Evolutionary conservation across 352 stramenopile genomes (phyloP).

Genomic region (Phytophthora podocarpi): DNA sequence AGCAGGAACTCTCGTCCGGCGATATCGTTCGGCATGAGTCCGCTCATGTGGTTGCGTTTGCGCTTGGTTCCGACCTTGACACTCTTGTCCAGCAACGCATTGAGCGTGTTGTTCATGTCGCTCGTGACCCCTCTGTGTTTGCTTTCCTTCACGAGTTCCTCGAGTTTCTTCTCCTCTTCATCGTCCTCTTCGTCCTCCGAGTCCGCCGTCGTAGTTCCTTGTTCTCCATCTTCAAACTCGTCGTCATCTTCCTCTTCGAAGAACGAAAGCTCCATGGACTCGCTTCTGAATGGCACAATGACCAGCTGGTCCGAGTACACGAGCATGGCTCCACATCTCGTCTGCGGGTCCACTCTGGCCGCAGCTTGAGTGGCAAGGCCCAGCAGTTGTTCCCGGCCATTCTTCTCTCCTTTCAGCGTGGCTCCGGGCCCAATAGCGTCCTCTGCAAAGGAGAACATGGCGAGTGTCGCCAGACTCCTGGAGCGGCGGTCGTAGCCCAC

Average conservation of each 20-base stretch:
- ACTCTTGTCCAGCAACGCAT: constrained; percentile 77
- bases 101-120: constrained; percentile 68
- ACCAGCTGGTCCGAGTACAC: constrained; percentile 86
- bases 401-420: constrained; percentile 80
- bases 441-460: constrained; percentile 83
- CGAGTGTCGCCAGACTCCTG: constrained; percentile 58
- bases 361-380: constrained; percentile 59
- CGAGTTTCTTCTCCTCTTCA: constrained; percentile 79
- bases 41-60: constrained; percentile 74
- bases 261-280: constrained; percentile 78
- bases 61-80: constrained; percentile 79
- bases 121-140: constrained; percentile 64
- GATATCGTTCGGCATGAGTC: constrained; percentile 72
- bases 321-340: constrained; percentile 80
- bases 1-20: constrained; percentile 79
- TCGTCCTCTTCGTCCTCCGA: constrained; percentile 79
- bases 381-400: constrained; percentile 76
- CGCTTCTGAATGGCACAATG: constrained; percentile 80
- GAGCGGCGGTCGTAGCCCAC: constrained; percentile 72
- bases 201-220: constrained; percentile 30
- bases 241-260: constrained; percentile 86
- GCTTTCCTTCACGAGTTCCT: constrained; percentile 77
- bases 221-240: constrained; percentile 65
- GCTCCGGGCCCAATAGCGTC: constrained; percentile 82
- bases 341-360: constrained; percentile 74